Evolutionary conservation across 257 asterid genomes (phyloP), one percentile per base, ranked within the genome.

Genomic region (Thymus quinquecostatus): DNA sequence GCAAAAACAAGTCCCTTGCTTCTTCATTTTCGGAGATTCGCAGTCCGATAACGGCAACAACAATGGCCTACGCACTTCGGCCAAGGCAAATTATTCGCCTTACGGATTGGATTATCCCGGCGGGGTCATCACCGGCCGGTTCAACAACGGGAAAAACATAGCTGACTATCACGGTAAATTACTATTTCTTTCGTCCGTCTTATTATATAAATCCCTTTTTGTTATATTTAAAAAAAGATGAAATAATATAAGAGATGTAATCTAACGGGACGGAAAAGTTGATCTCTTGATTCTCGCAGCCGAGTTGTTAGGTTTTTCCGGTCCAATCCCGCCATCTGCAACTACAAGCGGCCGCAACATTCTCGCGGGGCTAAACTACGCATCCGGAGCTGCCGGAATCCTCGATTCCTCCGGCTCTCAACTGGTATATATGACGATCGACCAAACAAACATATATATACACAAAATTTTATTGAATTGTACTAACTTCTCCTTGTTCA

Each of bases 361-460:
- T 56, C 50, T 78, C 2, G 32, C 36, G n/a, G 98, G 98, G 1
- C 73, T 89, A 5, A 89, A 91, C 61, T 87, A 91, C 74, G 96
- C 88, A 8, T 92, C 96, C 0, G 96, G 90, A 4, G 82, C 49
- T 9, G 81, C 87, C 5, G 96, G 98, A 76, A 88, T 89, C 47
- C 92, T 76, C 5, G 81, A 80, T 0, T 74, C 38, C 2, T 58
- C 89, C 0, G 92, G 96, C 29, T 5, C 0, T 0, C 45, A 11
- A 1, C 5, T 49, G 70, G 92, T 88, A 75, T 34, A 34, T 34
- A 4, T 21, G 21, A 21, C 21, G 38, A 34, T 34, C 38, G 38
- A 1, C 4, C 38, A 34, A 2, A 34, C 38, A 34, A 2, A 34
- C 38, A 21, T 21, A 21, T 21, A 21, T 21, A 21, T 21, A 21